Evolutionary conservation across 2,329 filamentous ascomycete species (phyloP).

Genomic region (Sarocladium strictum): DNA sequence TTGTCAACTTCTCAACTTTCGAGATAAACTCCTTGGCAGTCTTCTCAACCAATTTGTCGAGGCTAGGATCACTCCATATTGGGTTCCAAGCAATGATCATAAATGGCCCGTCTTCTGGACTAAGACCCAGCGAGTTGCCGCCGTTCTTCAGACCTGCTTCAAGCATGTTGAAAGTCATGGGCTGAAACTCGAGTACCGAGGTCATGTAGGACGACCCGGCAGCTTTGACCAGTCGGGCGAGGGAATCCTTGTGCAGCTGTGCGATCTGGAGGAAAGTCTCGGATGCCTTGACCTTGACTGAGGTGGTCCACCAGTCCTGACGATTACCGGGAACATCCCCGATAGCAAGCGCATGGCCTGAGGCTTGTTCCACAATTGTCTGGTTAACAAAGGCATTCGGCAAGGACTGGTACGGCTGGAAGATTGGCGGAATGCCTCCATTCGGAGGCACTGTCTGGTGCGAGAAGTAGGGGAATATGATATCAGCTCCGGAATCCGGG

Average conservation of each 20-base stretch:
- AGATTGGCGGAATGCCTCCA: background rate
- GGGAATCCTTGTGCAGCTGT: background rate
- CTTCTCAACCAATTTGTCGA: conserved; percentile 16
- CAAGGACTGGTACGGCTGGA: background rate
- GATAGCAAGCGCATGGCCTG: background rate
- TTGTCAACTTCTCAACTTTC: conserved; percentile 12
- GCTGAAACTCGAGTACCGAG: conserved; percentile 25
- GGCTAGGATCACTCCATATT: conserved; percentile 15
- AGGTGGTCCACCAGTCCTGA: background rate
- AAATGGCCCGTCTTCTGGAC: conserved; percentile 15
- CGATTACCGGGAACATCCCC: background rate
- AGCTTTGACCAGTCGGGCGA: background rate
- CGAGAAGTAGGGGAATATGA: conserved; percentile 11
- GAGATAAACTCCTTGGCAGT: conserved; percentile 14
- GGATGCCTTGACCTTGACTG: background rate
- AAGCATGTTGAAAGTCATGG: conserved; percentile 31
- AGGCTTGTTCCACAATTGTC: background rate
- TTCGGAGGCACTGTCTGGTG: conserved; percentile 13
- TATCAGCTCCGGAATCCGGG: background rate
- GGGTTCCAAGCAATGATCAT: conserved; percentile 17
- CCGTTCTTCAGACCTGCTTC: conserved; percentile 23
- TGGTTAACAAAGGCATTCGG: background rate
- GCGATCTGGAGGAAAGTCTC: background rate
- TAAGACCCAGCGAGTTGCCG: conserved; percentile 29
- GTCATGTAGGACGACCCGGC: background rate